Evolutionary conservation across 2,329 filamentous ascomycete species (phyloP), one percentile per base, ranked within the genome.

Genomic region (Xylariaceae sp.): DNA sequence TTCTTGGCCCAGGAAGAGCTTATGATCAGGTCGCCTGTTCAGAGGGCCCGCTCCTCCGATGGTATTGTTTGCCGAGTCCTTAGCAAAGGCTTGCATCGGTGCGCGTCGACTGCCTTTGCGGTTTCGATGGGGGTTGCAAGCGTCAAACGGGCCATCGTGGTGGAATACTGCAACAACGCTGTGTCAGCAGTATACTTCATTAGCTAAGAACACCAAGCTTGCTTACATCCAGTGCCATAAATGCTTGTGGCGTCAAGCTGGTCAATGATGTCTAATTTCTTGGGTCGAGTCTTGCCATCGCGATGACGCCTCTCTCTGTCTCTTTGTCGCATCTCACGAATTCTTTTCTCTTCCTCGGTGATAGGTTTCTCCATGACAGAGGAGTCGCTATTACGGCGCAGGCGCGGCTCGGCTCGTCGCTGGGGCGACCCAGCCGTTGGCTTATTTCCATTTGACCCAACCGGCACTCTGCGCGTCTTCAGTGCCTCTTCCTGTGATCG

Each of bases 111-210:
- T 87, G 67, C 88, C 91, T 70, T 90, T 90, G 56, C 91, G 87
- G 75, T 98, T 99, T 63, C 95, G 91, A 73, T 96, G 90, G 4
- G 95, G 92, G 74, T 96, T 96, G 73, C 95, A 91, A 17, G 95
- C 95, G 75, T 99, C 95, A 69, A 97, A 99, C 4, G 95, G 95
- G 1, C 95, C 95, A 69, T 98, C 95, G 71, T 99, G 95, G 69
- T 99, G 95, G 76, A 98, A 96, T 65, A 96, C 92, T 96, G 40
- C 11, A 40, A 17, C 6, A 17, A 16, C 21, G 31, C 29, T 58
- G 6, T 53, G 59, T 62, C 46, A 53, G 52, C 17, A 33, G 3
- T 33, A 9, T 43, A 37, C 37, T 48, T 6, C 11, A 9, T 6
- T 16, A 21, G 19, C 3, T 16, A 57, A 24, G 60, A 34, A 7